Base-by-base conservation (phyloP, 768 basidiomycete species). In the Phlegmacium glaucopus region DNA sequence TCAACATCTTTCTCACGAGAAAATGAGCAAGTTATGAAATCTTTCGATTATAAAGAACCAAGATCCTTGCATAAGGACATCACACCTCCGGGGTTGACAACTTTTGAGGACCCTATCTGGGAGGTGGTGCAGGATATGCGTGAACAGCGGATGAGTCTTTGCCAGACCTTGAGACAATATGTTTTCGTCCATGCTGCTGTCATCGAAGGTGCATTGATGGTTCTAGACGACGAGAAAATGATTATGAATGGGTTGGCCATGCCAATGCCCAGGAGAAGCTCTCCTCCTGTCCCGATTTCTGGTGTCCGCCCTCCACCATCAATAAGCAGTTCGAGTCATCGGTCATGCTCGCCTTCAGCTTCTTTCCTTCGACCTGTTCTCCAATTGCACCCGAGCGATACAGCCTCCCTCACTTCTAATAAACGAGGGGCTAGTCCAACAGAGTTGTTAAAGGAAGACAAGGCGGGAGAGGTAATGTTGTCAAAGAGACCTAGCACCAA, bases 81-180 rank as follows among this genome's bases (percentile, higher is more conserved):
- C 35, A 79, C 78, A 10, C 89, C 91, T 4, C 75, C 75, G 13
- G 68, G 73, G 38, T 66, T 90, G 50, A 82, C 80, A 37, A 71
- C 74, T 29, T 82, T 85, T 52, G 74, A 77, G 27, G 86, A 91
- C 39, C 95, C 95, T 3, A 79, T 96, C 34, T 82, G 77, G 62
- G 77, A 82, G 45, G 78, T 96, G 1, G 74, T 97, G 42, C 91
- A 94, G 66, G 90, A 94, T 61, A 92, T 98, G 85, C 78, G 95
- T 38, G 85, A 94, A 64, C 94, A 97, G 68, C 75, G 95, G 45
- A 98, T 98, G 95, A 93, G 90, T 59, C 68, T 96, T 51, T 95
- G 94, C 61, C 94, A 95, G 72, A 95, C 89, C 64, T 69, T 94
- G 60, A 73, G 94, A 48, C 95, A 98, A 69, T 98, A 94, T 60